A percentile compares a stretch with the other conserved stretches of the same genome.
Evolutionary conservation across 2,329 filamentous ascomycete genomes (phyloP).

Genomic region (Apiospora marii): DNA sequence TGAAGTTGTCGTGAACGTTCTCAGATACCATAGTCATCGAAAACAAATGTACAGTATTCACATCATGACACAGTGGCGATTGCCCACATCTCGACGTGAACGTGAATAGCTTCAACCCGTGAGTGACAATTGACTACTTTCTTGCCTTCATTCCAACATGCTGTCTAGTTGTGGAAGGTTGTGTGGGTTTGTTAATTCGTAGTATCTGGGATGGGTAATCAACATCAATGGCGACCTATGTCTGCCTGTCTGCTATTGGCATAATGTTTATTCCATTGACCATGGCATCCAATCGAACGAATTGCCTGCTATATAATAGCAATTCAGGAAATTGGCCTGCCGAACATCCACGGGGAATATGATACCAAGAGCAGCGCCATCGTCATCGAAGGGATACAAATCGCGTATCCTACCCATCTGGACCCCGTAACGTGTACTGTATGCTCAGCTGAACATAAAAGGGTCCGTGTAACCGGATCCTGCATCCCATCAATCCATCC

Average conservation of each 20-base stretch:
- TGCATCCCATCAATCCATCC: slow-evolving; percentile 1
- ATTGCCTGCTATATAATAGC: too few relatives aligned
- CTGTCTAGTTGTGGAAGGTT: too few relatives aligned
- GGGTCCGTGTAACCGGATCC: slow-evolving; percentile 11
- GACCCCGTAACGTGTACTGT: neutral
- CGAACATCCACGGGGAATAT: too few relatives aligned
- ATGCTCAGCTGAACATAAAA: neutral
- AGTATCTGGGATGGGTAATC: neutral
- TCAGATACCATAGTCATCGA: slow-evolving; percentile 26
- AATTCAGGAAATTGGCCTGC: too few relatives aligned
- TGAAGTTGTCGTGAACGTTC: slow-evolving; percentile 23
- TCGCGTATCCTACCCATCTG: neutral
- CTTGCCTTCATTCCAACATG: too few relatives aligned
- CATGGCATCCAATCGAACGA: too few relatives aligned
- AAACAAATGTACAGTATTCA: slow-evolving; percentile 28
- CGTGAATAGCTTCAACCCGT: neutral
- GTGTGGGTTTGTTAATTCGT: too few relatives aligned
- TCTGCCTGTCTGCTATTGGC: too few relatives aligned
- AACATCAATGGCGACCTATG: too few relatives aligned
- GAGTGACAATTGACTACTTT: neutral
- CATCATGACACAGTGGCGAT: neutral
- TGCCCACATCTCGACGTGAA: neutral
- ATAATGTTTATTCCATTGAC: too few relatives aligned
- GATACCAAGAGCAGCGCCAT: too few relatives aligned
- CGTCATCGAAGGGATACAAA: neutral